Percentiles rank a stretch among this genome's conserved stretches.
phyloP scores from a whole-genome alignment of 225 moss, liverwort and hornwort species.

The Antitrichia curtipendula region DNA sequence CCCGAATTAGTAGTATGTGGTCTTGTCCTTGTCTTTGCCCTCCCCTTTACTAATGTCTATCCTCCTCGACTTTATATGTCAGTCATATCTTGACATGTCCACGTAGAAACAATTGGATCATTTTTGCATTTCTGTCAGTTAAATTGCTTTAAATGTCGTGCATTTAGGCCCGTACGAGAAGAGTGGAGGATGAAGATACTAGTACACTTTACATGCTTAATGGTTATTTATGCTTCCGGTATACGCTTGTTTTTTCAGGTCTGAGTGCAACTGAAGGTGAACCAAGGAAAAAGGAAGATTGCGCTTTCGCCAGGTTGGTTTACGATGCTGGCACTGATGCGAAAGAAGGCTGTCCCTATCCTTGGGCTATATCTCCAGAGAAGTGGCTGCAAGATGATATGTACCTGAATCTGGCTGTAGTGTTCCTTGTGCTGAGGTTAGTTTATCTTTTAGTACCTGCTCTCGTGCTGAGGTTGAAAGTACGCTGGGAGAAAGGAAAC shows the following conservation, averaged over 20 bases:
- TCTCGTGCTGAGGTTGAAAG: conserved; percentile 21
- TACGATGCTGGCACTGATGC: conserved; percentile 34
- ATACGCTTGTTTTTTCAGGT: conserved; percentile 10
- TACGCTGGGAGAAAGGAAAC: conserved; percentile 13
- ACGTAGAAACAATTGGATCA: neutral
- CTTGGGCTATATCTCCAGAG: conserved; percentile 48
- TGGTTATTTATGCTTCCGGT: neutral
- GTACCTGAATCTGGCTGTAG: conserved; percentile 38
- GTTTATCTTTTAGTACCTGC: conserved; percentile 30
- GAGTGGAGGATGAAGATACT: neutral
- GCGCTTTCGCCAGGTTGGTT: conserved; percentile 43
- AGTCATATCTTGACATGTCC: neutral
- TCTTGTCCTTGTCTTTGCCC: neutral
- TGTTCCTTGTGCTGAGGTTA: conserved; percentile 36
- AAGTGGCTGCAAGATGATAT: conserved; percentile 60
- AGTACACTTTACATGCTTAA: neutral
- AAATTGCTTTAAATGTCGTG: neutral
- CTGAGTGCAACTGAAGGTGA: conserved; percentile 16
- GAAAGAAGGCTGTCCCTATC: conserved; percentile 44
- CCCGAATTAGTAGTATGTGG: neutral
- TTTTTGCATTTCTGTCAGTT: neutral
- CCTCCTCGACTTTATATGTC: neutral
- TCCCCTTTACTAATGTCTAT: neutral
- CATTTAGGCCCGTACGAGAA: neutral
- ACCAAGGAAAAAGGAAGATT: conserved; percentile 22